Evolutionary conservation across 2,329 filamentous ascomycete species (phyloP).

Genomic region (Epichloe scottii): DNA sequence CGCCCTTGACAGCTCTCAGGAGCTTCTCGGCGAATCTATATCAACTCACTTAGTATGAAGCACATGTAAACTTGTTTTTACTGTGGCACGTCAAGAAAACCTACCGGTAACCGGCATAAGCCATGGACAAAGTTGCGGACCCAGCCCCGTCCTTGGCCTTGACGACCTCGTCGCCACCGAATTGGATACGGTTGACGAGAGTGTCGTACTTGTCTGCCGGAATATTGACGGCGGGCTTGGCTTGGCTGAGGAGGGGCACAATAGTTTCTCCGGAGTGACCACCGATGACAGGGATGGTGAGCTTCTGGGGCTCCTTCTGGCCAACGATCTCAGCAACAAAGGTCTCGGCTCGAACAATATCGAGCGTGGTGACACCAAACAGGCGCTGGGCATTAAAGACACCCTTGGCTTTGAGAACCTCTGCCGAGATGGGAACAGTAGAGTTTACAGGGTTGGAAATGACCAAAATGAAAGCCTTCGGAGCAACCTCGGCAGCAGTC

Average conservation of each 20-base stretch:
- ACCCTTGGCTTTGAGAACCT: constrained; percentile 85
- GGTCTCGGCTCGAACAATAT: constrained; percentile 95
- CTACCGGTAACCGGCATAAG: constrained; percentile 85
- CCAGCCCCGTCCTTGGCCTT: constrained; percentile 88
- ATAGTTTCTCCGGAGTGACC: constrained; percentile 98
- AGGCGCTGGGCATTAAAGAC: constrained; percentile 93
- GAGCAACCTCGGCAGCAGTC: constrained; percentile 73
- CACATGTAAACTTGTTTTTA: constrained; percentile 1
- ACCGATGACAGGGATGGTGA: constrained; percentile 83
- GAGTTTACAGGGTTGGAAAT: constrained; percentile 99
- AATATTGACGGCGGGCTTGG: constrained; percentile 66
- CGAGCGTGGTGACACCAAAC: constrained; percentile 96
- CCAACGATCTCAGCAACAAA: constrained; percentile 82
- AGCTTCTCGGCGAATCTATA: constrained; percentile 84
- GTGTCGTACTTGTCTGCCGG: constrained; percentile 82
- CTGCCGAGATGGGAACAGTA: constrained; percentile 92
- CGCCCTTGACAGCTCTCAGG: constrained; percentile 74
- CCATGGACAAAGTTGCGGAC: constrained; percentile 88
- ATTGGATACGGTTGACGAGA: constrained; percentile 90
- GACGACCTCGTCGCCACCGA: constrained; percentile 94
- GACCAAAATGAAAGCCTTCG: constrained; percentile 89
- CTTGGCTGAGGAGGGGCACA: constrained; percentile 91
- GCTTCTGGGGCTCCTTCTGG: constrained; percentile 68
- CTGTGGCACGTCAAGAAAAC: constrained; percentile 12
- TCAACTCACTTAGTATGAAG: constrained; percentile 7